Evolutionary conservation across 2,329 filamentous ascomycete species (phyloP).

Genomic region (Pestalotiopsis sp.): DNA sequence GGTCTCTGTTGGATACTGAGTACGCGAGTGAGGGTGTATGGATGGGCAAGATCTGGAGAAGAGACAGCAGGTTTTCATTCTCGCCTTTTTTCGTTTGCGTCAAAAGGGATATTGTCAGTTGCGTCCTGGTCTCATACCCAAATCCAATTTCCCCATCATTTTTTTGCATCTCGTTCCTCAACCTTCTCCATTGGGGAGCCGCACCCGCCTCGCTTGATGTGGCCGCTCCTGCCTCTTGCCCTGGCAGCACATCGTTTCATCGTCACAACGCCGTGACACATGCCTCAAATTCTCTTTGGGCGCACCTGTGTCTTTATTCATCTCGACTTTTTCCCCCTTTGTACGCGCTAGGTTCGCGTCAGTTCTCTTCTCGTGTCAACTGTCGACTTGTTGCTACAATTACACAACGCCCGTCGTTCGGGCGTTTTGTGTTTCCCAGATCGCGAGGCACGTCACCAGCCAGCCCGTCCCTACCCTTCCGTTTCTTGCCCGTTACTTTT

Average conservation of each 20-base stretch:
- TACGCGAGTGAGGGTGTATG: background rate
- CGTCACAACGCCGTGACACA: background rate
- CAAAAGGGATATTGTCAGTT: background rate
- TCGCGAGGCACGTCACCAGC: background rate
- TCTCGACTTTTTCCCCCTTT: background rate
- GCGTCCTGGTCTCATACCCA: background rate
- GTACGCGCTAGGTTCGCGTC: background rate
- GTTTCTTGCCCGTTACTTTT: background rate
- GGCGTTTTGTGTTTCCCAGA: background rate
- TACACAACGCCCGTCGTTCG: background rate
- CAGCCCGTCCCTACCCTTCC: background rate
- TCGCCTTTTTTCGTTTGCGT: background rate
- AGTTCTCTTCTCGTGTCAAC: background rate
- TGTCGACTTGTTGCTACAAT: background rate
- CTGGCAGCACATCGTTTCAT: background rate
- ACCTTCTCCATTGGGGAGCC: background rate
- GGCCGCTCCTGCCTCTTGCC: background rate
- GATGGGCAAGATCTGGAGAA: background rate
- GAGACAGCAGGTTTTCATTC: background rate
- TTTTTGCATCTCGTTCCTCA: background rate
- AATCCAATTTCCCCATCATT: background rate
- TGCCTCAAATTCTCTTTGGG: background rate
- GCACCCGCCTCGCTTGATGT: background rate
- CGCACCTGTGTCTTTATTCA: background rate
- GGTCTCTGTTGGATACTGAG: too few species aligned